Conservation (phyloP, 768 basidiomycete species). For the Galerina marginata region DNA sequence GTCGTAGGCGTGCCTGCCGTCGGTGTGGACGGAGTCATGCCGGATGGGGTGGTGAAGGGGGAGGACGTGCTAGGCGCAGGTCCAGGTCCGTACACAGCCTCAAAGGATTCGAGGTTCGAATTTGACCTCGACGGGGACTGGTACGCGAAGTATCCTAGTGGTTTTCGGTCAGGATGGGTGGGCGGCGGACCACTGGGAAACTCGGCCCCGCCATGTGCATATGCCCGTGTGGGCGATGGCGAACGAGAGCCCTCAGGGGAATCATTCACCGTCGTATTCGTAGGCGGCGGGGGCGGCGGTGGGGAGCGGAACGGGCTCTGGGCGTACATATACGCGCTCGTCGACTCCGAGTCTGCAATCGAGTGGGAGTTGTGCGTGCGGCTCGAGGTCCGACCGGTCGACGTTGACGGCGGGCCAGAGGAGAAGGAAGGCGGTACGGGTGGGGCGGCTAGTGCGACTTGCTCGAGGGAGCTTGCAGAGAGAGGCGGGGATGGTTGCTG, state of each 20-base stretch:
- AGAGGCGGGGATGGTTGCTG: conserved; percentile 44
- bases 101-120: conserved; percentile 24
- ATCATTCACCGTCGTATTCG: too few relatives aligned
- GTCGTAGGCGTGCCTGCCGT: too few relatives aligned
- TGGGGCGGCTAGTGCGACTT: conserved; percentile 46
- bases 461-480: conserved; percentile 50
- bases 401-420: not conserved
- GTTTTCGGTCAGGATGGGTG: conserved; percentile 60
- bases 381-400: too few relatives aligned
- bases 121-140: conserved; percentile 1
- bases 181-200: conserved; percentile 40
- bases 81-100: conserved; percentile 25
- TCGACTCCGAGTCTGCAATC: too few relatives aligned
- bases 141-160: conserved; percentile 11
- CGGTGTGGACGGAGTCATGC: conserved; percentile 13
- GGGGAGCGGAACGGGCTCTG: conserved; percentile 22
- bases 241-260: not conserved
- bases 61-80: not conserved
- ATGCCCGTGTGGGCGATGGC: conserved; percentile 25
- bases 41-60: conserved; percentile 17
- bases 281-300: too few relatives aligned
- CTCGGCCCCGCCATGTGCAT: not conserved
- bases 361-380: too few relatives aligned
- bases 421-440: not conserved
- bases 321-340: not conserved